Conservation (phyloP, 257 asterid species). For the Solanum paucissectum region DNA sequence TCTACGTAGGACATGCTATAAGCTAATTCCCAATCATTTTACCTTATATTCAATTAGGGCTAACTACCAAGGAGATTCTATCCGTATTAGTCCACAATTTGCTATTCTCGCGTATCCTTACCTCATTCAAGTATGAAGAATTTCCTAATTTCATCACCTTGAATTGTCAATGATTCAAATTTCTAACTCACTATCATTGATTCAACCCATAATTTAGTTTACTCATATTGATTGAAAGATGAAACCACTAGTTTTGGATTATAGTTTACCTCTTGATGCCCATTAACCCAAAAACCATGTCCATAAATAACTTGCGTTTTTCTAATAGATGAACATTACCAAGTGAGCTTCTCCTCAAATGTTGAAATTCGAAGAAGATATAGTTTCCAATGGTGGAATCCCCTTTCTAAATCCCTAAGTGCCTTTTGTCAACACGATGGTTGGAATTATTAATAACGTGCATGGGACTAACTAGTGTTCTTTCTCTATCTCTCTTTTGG, state of each 20-base stretch:
- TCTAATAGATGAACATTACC: neutral
- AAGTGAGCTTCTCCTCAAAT: neutral
- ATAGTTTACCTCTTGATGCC: neutral
- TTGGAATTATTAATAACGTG: neutral
- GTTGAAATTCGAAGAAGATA: neutral
- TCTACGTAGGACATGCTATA: neutral
- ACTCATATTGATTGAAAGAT: neutral
- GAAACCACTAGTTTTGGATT: neutral
- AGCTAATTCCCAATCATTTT: neutral
- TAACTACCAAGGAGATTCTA: neutral
- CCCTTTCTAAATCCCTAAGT: neutral
- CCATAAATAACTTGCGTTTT: neutral
- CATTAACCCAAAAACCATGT: neutral
- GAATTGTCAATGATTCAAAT: neutral
- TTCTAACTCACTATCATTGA: neutral
- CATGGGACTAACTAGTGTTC: neutral
- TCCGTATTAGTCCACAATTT: neutral
- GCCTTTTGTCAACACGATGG: neutral
- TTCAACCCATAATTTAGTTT: neutral
- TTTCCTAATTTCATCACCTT: neutral
- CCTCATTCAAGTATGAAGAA: neutral
- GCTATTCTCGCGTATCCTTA: neutral
- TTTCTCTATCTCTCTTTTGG: neutral
- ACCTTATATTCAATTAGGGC: neutral
- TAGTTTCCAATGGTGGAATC: neutral